These are phyloP conservation scores for Aspergillus fructus DNA, from an alignment of 2,329 filamentous ascomycete species.

Conservation along the genomic window DNA sequence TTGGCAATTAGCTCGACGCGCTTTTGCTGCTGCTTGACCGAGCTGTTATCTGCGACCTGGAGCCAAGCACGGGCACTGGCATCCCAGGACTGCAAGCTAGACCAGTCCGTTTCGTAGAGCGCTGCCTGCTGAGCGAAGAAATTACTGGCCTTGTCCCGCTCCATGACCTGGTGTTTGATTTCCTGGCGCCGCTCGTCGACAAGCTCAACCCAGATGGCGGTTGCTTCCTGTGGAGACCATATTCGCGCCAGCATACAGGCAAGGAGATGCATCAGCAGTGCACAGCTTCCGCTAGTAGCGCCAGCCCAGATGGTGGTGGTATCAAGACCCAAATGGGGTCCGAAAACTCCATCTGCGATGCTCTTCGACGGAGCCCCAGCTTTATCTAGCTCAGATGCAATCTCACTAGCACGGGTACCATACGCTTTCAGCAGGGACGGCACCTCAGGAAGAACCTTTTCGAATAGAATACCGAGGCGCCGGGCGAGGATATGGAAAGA, in stretches of 20 bases:
- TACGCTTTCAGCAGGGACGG: slow-evolving; percentile 33
- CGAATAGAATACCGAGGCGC: slow-evolving; percentile 43
- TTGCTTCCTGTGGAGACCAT: slow-evolving; percentile 10
- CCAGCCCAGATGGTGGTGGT: slow-evolving; percentile 12
- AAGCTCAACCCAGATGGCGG: slow-evolving; percentile 8
- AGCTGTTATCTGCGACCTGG: slow-evolving; percentile 7
- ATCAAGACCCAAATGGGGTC: slow-evolving; percentile 8
- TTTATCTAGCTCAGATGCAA: neutral
- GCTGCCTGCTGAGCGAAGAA: slow-evolving; percentile 3
- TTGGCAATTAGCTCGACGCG: slow-evolving; percentile 9
- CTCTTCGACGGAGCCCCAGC: neutral
- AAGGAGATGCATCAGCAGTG: slow-evolving; percentile 9
- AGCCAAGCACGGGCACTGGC: slow-evolving; percentile 12
- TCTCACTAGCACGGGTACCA: slow-evolving; percentile 11
- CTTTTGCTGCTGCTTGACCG: slow-evolving; percentile 1
- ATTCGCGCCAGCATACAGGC: slow-evolving; percentile 13
- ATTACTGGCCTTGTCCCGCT: neutral
- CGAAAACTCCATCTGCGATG: slow-evolving; percentile 9
- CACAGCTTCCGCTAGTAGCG: slow-evolving; percentile 4
- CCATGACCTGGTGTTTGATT: neutral
- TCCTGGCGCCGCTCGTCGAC: slow-evolving; percentile 1
- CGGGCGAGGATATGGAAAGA: slow-evolving; percentile 38
- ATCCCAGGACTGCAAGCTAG: slow-evolving; percentile 6
- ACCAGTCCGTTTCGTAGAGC: slow-evolving; percentile 2
- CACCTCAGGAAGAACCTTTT: slow-evolving; percentile 29